phyloP scores from a whole-genome alignment of 2,329 filamentous ascomycete species.

The Aspergillus texensis region DNA sequence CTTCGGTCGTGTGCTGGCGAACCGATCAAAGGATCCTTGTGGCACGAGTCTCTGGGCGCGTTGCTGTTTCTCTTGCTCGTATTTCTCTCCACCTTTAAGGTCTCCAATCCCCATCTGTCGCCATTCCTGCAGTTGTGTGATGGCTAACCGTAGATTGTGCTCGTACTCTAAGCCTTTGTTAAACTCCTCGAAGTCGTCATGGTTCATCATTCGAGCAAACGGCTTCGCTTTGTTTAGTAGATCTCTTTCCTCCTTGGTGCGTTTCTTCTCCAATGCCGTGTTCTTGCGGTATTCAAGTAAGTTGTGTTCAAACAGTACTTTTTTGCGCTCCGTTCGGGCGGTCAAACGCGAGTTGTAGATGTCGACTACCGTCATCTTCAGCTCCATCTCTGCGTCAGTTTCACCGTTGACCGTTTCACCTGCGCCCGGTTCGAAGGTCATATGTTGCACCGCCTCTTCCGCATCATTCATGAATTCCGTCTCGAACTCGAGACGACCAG shows the following conservation, averaged over 20 bases:
- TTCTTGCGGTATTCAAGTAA: slow-evolving; percentile 94
- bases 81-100: slow-evolving; percentile 84
- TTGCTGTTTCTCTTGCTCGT: slow-evolving; percentile 81
- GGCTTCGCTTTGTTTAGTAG: slow-evolving; percentile 92
- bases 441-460: slow-evolving; percentile 95
- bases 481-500: slow-evolving; percentile 93
- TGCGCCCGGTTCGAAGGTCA: slow-evolving; percentile 97
- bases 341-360: slow-evolving; percentile 95
- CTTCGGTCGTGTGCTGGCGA: slow-evolving; percentile 73
- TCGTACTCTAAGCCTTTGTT: slow-evolving; percentile 86
- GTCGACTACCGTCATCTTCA: slow-evolving; percentile 97
- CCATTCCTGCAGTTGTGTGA: slow-evolving; percentile 92
- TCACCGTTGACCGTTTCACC: slow-evolving; percentile 87
- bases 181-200: slow-evolving; percentile 83
- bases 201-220: slow-evolving; percentile 95
- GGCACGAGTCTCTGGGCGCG: slow-evolving; percentile 68
- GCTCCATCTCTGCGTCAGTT: slow-evolving; percentile 91
- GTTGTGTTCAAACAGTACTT: slow-evolving; percentile 93
- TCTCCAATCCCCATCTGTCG: slow-evolving; percentile 81
- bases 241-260: slow-evolving; percentile 92
- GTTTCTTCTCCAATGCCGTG: slow-evolving; percentile 84
- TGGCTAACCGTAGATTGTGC: slow-evolving; percentile 86
- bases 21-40: slow-evolving; percentile 82
- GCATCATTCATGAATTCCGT: slow-evolving; percentile 97
- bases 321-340: slow-evolving; percentile 89